Conservation (phyloP, 257 asterid species). For the Solanum medicagineum region DNA sequence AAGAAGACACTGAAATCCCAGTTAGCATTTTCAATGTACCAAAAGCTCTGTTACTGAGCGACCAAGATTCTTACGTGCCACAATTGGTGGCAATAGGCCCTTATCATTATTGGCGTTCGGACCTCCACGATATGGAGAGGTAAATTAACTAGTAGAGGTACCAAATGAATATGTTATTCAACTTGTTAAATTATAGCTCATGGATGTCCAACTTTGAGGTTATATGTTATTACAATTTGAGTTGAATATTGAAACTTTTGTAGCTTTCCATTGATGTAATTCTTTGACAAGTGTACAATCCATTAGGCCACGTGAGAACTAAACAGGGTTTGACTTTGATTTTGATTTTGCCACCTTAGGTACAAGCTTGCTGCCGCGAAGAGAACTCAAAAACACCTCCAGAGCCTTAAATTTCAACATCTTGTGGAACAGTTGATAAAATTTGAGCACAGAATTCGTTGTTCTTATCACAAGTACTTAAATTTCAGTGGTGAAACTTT, state of each 20-base stretch:
- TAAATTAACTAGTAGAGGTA: not conserved
- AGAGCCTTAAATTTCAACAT: conserved; percentile 10
- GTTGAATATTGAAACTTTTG: not conserved
- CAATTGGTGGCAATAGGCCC: conserved; percentile 56
- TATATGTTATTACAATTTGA: not conserved
- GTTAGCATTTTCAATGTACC: conserved; percentile 51
- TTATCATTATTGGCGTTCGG: conserved; percentile 32
- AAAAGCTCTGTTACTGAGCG: conserved; percentile 10
- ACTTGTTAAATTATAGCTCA: too few species aligned
- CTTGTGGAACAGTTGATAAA: conserved; percentile 18
- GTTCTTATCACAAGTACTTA: conserved; percentile 35
- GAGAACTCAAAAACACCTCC: conserved; percentile 19
- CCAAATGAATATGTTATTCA: not conserved
- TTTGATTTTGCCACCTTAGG: not conserved
- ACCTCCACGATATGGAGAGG: conserved; percentile 43
- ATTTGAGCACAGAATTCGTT: conserved; percentile 28
- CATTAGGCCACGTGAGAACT: not conserved
- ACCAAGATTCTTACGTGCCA: conserved; percentile 35
- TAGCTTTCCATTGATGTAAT: not conserved
- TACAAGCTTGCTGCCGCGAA: conserved; percentile 49
- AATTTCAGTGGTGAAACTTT: conserved; percentile 25
- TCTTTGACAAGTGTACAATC: not conserved
- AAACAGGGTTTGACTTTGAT: not conserved
- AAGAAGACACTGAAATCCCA: conserved; percentile 29
- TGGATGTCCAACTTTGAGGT: not conserved